Base-by-base conservation (phyloP, 2,329 filamentous ascomycete species). In the Colletotrichum chlorophyti region DNA sequence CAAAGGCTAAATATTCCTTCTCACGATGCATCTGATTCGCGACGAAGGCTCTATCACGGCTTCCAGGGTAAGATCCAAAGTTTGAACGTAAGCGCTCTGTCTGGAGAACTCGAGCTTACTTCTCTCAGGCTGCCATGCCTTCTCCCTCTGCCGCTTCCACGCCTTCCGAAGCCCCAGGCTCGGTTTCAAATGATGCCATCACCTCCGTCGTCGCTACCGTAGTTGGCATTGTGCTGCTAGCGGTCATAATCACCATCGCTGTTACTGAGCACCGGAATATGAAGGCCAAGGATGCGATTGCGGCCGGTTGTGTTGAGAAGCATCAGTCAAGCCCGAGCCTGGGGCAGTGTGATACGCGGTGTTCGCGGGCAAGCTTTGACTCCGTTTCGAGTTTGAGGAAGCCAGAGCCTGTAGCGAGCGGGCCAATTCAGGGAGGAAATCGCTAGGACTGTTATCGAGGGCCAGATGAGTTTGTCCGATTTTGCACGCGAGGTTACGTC, bases 281-380 rank as follows among this genome's bases (percentile, higher is more conserved):
- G 29, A 54, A 58, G 42, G 35, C 23, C 6, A 12, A 21, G 2
- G 42, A 35, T 12, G 42, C n/a, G 2, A 10, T 14, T 14, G 11
- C n/a, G 6, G 10, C 1, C 14, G 26, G 37, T 10, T 8, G 14
- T 8, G 4, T 6, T 14, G 31, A 10, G 21, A 19, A 5, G 24
- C 8, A 3, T n/a, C n/a, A n/a, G n/a, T n/a, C n/a, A 17, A 15
- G 15, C 32, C 24, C 7, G 21, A 27, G 10, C 8, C 8, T 54
- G 12, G 37, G 15, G 19, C 17, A 12, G 2, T 31, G 12, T 10
- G 50, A 38, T 4, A 43, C 35, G 11, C 27, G 41, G 12, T 29
- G 21, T 29, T 59, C 55, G 3, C 19, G 26, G 12, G 50, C 15
- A 0, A 54, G 50, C 26, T 43, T 54, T 11, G 31, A 54, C 5